Conservation (phyloP, 139 green algal genomes). For the Pycnococcus provasolii region DNA sequence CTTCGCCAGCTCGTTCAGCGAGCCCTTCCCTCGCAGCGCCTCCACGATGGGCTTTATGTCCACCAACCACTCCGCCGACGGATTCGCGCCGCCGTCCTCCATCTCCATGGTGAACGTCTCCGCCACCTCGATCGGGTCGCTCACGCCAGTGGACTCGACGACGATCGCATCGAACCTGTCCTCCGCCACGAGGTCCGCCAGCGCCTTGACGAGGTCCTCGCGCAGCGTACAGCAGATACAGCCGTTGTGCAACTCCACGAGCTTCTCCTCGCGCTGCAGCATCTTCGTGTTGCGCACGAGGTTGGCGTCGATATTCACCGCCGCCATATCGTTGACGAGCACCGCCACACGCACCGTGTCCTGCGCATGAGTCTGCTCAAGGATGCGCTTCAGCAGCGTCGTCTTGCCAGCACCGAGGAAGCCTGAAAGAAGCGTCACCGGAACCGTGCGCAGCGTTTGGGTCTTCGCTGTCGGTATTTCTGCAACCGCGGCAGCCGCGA, state of each 20-base stretch:
- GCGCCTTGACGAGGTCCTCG: conserved; percentile 52
- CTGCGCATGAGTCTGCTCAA: conserved; percentile 36
- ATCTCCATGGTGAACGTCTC: conserved; percentile 37
- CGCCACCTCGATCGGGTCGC: conserved; percentile 55
- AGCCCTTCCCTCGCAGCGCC: conserved; percentile 1
- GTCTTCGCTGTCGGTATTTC: no score
- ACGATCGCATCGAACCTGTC: conserved; percentile 61
- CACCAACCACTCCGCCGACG: background rate
- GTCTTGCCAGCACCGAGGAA: conserved; percentile 46
- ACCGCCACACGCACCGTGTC: conserved; percentile 39
- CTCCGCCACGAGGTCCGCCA: conserved; percentile 40
- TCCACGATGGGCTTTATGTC: background rate
- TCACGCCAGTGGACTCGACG: conserved; percentile 71
- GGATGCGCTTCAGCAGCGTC: conserved; percentile 60
- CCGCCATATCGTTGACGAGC: conserved; percentile 72
- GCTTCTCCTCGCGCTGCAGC: conserved; percentile 20
- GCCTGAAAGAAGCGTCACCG: conserved; percentile 17
- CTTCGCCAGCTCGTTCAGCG: conserved; percentile 18
- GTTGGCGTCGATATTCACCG: conserved; percentile 67
- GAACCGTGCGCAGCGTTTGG: background rate
- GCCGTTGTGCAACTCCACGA: conserved; percentile 63
- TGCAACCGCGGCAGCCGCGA: no score
- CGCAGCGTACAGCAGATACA: conserved; percentile 78
- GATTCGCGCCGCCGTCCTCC: background rate
- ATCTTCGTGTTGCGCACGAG: conserved; percentile 29